A percentile compares a stretch with the other conserved stretches of the same genome.
phyloP scores from a whole-genome alignment of 352 stramenopile species.

The Albugo laibachii region DNA sequence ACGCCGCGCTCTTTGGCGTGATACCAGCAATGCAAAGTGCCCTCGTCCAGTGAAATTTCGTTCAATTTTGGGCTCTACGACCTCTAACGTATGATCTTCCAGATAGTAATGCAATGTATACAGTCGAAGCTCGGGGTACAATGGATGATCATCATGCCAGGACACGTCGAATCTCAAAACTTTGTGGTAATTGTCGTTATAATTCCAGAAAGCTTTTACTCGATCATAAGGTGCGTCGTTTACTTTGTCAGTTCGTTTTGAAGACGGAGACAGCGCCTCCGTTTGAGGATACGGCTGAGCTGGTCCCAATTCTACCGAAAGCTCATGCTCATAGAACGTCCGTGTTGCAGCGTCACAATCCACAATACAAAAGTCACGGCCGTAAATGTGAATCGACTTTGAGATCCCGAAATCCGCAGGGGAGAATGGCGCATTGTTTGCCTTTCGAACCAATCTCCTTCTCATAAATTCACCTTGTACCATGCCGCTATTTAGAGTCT shows the following conservation, averaged over 20 bases:
- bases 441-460: constrained; percentile 24
- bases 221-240: constrained; percentile 26
- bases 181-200: constrained; percentile 58
- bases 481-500: constrained; percentile 73
- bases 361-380: constrained; percentile 60
- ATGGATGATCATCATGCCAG: constrained; percentile 79
- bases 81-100: constrained; percentile 81
- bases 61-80: constrained; percentile 51
- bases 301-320: constrained; percentile 14
- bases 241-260: constrained; percentile 10
- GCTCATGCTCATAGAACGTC: constrained; percentile 41
- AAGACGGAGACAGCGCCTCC: constrained; percentile 15
- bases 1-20: constrained; percentile 33
- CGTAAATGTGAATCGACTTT: constrained; percentile 54
- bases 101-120: constrained; percentile 88
- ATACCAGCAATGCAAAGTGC: constrained; percentile 68
- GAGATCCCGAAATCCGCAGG: constrained; percentile 69
- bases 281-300: constrained; percentile 42
- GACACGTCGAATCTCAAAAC: constrained; percentile 83
- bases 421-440: constrained; percentile 16
- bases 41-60: constrained; percentile 23
- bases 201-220: constrained; percentile 14
- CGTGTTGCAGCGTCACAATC: constrained; percentile 79
- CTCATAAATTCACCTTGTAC: constrained; percentile 79
- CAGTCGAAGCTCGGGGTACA: constrained; percentile 73